These are phyloP conservation scores for Mycena belliarum DNA, from an alignment of 768 basidiomycete genomes.

Conservation along the genomic window DNA sequence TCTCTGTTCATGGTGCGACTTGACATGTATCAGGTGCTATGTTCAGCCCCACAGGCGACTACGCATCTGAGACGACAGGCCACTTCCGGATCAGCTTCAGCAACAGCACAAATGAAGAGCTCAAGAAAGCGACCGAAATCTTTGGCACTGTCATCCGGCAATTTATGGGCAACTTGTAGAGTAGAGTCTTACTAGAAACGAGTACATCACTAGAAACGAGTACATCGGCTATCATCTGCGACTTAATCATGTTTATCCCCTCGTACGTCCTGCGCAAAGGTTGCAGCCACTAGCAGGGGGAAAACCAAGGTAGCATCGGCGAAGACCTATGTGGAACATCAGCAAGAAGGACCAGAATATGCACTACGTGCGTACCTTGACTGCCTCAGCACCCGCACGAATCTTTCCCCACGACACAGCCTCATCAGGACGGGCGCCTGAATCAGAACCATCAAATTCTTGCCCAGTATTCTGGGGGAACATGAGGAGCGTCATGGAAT, in stretches of 20 bases:
- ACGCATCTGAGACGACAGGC: conserved; percentile 30
- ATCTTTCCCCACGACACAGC: conserved; percentile 99
- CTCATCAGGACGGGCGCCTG: conserved; percentile 95
- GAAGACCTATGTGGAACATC: conserved; percentile 70
- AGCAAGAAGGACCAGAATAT: no score
- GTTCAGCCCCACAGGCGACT: conserved; percentile 39
- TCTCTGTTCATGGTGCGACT: neutral
- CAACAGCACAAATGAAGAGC: conserved; percentile 35
- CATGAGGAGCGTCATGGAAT: neutral
- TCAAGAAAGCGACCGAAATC: conserved; percentile 50
- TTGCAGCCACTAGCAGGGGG: conserved; percentile 92
- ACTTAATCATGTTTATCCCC: neutral
- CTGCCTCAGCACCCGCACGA: conserved; percentile 76
- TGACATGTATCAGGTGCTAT: conserved; percentile 31
- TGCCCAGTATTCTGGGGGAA: conserved; percentile 89
- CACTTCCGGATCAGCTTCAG: conserved; percentile 64
- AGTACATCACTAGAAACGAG: neutral
- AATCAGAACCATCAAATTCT: conserved; percentile 98
- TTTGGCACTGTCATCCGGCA: conserved; percentile 45
- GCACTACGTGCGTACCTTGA: conserved; percentile 63
- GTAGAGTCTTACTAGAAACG: no score
- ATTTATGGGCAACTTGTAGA: conserved; percentile 36
- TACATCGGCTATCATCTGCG: neutral
- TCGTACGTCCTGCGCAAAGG: conserved; percentile 64
- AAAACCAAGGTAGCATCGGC: conserved; percentile 98